Base-by-base conservation (phyloP, 345 rosid species). In the Salix caprea region DNA sequence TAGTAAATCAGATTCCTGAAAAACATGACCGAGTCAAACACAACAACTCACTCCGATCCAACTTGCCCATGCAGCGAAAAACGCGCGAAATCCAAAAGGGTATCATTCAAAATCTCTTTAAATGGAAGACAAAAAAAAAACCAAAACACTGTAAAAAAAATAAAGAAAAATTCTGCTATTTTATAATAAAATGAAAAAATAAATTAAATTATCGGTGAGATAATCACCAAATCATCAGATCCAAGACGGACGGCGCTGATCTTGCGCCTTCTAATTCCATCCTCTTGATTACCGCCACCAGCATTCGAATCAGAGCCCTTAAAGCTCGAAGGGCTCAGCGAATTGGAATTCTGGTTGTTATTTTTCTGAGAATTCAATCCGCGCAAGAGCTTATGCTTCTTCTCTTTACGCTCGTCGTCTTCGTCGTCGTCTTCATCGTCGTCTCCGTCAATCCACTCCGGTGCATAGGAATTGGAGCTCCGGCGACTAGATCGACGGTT, bases 361-460 rank as follows among this genome's bases (percentile, higher is more conserved):
- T 71, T 56, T 30, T 85, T 80, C 39, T 85, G 79, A 34, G 87
- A 84, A 83, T 91, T 87, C 77, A 94, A 79, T 42, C 97, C 95
- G 67, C 79, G 91, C 68, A 93, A 82, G 54, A 85, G 90, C 82
- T 81, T 84, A 75, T 82, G 97, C 84, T 93, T 91, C 90, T 91
- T 95, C 86, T 88, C 81, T 0, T 78, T 75, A 7, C 97, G 88
- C 79, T 93, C 97, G 37, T 93, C 98, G 18, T 87, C 97, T n/a
- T 94, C 93, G 32, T 90, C 94, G 60, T 80, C 90, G 0, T 74
- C 69, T 12, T 65, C 86, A 3, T 32, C 77, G 7, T 26, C 77
- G 24, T 40, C 70, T 30, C 39, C 30, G 70, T 46, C 72, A 34
- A 77, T 81, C 24, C 81, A 73, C 34, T 67, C 85, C 69, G 85